Evolutionary conservation across 352 stramenopile genomes (phyloP).

Genomic region (Phytophthora lateralis): DNA sequence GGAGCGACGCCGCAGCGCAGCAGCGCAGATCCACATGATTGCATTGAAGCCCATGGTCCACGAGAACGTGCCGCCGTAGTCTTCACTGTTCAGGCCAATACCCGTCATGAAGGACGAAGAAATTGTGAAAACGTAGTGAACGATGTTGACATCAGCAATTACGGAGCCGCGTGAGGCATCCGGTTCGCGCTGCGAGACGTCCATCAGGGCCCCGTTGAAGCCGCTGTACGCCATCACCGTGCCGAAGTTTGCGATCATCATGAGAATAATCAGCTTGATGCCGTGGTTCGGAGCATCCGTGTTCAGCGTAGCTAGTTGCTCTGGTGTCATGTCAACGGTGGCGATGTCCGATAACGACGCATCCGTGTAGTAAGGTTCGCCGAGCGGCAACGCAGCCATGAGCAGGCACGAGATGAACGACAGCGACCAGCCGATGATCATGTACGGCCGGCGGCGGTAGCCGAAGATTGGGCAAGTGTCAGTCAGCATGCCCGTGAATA

Average conservation of each 20-base stretch:
- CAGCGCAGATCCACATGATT: constrained; percentile 51
- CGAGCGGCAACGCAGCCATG: constrained; percentile 49
- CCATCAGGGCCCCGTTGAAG: constrained; percentile 63
- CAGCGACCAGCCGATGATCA: constrained; percentile 69
- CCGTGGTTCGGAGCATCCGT: constrained; percentile 43
- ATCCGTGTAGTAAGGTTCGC: constrained; percentile 51
- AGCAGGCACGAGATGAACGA: constrained; percentile 43
- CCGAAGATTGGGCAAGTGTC: constrained; percentile 80
- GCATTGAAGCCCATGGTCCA: constrained; percentile 63
- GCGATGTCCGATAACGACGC: constrained; percentile 27
- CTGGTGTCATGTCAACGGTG: constrained; percentile 34
- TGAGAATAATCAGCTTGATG: constrained; percentile 57
- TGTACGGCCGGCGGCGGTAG: constrained; percentile 81
- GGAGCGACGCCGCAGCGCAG: constrained; percentile 31
- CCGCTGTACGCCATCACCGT: constrained; percentile 80
- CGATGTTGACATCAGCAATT: constrained; percentile 40
- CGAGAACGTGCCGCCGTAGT: constrained; percentile 55
- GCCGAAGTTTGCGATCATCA: constrained; percentile 77
- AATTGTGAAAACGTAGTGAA: constrained; percentile 43
- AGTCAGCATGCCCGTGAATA: constrained; percentile 68
- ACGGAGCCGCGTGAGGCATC: constrained; percentile 39
- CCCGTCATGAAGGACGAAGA: constrained; percentile 51
- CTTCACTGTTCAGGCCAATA: constrained; percentile 43
- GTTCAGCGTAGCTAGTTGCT: constrained; percentile 45
- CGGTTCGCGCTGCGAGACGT: constrained; percentile 54